Percentiles rank a stretch among this genome's conserved stretches.
These are phyloP conservation scores for Pythium periplocum DNA, from an alignment of 352 stramenopile genomes.

Conservation along the genomic window DNA sequence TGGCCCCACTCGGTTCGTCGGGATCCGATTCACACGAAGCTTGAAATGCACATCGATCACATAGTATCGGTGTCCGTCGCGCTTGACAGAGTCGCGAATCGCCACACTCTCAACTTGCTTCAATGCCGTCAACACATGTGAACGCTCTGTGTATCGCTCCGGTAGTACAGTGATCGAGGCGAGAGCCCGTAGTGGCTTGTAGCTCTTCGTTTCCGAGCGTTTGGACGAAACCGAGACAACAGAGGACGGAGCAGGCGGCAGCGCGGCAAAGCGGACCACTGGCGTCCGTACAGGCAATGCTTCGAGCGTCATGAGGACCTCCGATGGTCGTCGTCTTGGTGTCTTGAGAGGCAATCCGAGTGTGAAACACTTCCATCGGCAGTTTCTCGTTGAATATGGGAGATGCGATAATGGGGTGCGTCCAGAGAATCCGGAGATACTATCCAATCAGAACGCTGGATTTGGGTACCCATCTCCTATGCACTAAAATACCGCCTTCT, in stretches of 20 bases:
- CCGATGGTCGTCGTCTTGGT: neutral
- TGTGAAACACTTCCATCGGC: neutral
- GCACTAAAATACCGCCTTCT: too few relatives aligned
- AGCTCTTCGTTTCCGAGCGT: neutral
- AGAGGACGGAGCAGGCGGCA: neutral
- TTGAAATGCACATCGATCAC: neutral
- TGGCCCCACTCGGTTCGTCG: neutral
- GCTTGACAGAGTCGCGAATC: neutral
- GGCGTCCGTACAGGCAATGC: too few relatives aligned
- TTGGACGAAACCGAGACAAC: neutral
- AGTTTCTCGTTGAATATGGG: neutral
- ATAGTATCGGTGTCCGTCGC: neutral
- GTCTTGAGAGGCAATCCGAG: neutral
- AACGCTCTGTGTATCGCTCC: neutral
- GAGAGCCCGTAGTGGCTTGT: neutral
- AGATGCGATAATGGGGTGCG: too few relatives aligned
- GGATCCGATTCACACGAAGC: neutral
- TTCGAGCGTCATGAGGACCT: too few relatives aligned
- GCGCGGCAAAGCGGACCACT: too few relatives aligned
- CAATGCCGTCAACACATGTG: neutral
- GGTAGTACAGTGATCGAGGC: neutral
- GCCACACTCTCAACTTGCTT: neutral
- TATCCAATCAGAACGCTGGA: too few relatives aligned
- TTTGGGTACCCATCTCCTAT: too few relatives aligned
- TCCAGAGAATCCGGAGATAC: too few relatives aligned